These are phyloP conservation scores for Dipteronia sinensis DNA, from an alignment of 345 rosid species.

Conservation along the genomic window DNA sequence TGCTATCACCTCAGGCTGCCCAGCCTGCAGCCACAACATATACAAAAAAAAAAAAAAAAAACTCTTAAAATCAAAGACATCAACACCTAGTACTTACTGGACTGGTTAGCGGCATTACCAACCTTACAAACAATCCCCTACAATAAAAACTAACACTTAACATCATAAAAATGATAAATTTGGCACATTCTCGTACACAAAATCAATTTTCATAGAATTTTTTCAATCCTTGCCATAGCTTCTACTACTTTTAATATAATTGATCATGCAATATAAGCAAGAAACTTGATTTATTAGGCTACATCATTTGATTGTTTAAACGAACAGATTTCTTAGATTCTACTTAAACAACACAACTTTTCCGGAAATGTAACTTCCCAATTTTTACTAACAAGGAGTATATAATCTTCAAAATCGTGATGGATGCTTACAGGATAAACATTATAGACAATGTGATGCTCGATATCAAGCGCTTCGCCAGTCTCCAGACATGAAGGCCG, in stretches of 20 bases:
- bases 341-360: not conserved
- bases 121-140: not conserved
- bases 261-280: not conserved
- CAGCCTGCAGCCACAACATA: constrained; percentile 53
- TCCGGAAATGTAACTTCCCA: not conserved
- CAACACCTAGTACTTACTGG: not conserved
- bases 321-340: not conserved
- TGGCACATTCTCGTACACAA: not conserved
- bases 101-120: not conserved
- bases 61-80: not conserved
- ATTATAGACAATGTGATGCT: constrained; percentile 83
- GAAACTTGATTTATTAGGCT: not conserved
- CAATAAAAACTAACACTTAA: not conserved
- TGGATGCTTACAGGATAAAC: constrained; percentile 65
- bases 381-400: too few relatives aligned
- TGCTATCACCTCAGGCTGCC: constrained; percentile 83
- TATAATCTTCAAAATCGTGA: not conserved
- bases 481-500: constrained; percentile 90
- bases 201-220: not conserved
- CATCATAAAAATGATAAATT: not conserved
- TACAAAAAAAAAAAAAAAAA: not conserved
- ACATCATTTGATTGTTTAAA: not conserved
- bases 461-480: constrained; percentile 87
- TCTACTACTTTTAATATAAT: not conserved
- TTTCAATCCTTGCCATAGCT: not conserved